Evolutionary conservation across 495 filamentous ascomycete species (phyloP), one percentile per base, ranked within the genome.

Genomic region (Alectoria sarmentosa): DNA sequence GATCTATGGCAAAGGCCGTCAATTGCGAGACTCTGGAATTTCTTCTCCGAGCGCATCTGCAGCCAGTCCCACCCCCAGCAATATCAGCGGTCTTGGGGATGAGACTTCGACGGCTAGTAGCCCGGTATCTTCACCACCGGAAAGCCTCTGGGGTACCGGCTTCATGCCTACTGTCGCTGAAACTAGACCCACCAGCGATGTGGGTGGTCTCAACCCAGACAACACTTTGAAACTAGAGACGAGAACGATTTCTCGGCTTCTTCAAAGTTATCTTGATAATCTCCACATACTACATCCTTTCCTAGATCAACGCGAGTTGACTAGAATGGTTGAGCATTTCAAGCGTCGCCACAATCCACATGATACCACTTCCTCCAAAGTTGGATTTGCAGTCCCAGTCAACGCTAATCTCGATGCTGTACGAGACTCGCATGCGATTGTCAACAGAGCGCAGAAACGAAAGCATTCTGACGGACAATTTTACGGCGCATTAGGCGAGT

Each of bases 241-340:
- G 26, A 75, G 73, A 17, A 89, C 82, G 3, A 79, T 96, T 11
- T 78, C 78, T 64, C 80, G 76, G 48, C 87, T 91, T 48, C 81
- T 88, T 44, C 69, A 82, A 21, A 89, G 86, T 73, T 98, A 91
- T 72, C 76, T 91, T 70, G 73, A 86, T 7, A 82, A 95, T 71
- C 88, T 98, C 46, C 88, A 96, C 69, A 89, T 85, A 61, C 84
- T 98, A 72, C 94, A 98, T 73, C 94, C 94, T 17, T 92, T 98
- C 70, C 80, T 98, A 44, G 79, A 88, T 67, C 77, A 80, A 57
- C 69, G 70, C 8, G 75, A 76, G 21, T 70, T 89, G 21, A 70
- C 72, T 2, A 69, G 73, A 32, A 80, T 82, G 70, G 73, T 86
- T 15, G 75, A 81, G n/a, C 68, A 66, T 6, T 90, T 90, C 67